phyloP scores from a whole-genome alignment of 352 stramenopile genomes.

The Pythium sukuiense region DNA sequence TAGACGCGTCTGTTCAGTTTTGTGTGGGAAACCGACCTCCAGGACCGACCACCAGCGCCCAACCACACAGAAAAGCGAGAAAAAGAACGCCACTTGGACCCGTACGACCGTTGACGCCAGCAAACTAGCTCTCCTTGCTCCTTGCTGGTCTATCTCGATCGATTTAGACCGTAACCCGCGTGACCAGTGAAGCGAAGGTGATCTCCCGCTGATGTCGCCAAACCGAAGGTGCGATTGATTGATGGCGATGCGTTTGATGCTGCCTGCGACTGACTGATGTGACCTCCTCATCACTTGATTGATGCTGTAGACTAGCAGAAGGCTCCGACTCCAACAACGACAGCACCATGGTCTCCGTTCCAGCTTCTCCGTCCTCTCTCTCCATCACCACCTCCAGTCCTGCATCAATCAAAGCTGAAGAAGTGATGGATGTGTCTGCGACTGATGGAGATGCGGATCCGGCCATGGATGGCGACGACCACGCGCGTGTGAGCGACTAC shows the following conservation, averaged over 20 bases:
- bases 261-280: background rate
- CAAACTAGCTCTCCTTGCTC: background rate
- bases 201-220: background rate
- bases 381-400: background rate
- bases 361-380: background rate
- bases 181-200: constrained; percentile 4
- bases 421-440: background rate
- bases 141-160: background rate
- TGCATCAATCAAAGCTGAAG: constrained; percentile 1
- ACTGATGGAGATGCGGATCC: constrained; percentile 5
- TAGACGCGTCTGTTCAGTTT: background rate
- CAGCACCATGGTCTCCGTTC: background rate
- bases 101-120: constrained; percentile 2
- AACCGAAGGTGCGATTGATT: background rate
- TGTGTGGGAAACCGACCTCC: background rate
- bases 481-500: constrained; percentile 2
- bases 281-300: background rate
- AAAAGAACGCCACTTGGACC: constrained; percentile 6
- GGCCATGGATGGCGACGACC: background rate
- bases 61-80: constrained; percentile 6
- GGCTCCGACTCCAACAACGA: background rate
- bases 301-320: background rate
- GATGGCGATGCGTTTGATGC: background rate
- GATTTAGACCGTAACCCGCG: background rate
- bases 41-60: background rate